These are phyloP conservation scores for Ophiobolus disseminans DNA, from an alignment of 2,329 filamentous ascomycete species.

Conservation along the genomic window DNA sequence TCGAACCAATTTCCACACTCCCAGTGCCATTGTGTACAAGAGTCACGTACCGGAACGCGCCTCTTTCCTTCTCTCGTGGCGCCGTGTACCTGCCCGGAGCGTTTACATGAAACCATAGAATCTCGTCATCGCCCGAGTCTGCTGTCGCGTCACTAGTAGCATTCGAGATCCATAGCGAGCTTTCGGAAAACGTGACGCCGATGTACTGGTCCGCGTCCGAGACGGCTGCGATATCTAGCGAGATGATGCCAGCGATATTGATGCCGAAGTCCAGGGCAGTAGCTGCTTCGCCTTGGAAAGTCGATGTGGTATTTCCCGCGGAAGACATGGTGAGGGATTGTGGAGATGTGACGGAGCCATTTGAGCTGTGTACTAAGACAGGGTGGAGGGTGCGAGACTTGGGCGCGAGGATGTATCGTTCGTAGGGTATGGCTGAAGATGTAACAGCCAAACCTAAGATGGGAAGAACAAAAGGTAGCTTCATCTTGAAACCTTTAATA, in stretches of 20 bases:
- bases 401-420: slow-evolving; percentile 53
- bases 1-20: slow-evolving; percentile 45
- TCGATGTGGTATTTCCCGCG: slow-evolving; percentile 34
- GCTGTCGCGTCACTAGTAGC: slow-evolving; percentile 56
- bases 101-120: slow-evolving; percentile 56
- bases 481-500: slow-evolving; percentile 6
- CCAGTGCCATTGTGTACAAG: slow-evolving; percentile 54
- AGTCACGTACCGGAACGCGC: slow-evolving; percentile 57
- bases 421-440: slow-evolving; percentile 34
- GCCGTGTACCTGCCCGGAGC: slow-evolving; percentile 52
- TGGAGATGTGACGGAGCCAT: slow-evolving; percentile 49
- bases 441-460: slow-evolving; percentile 2
- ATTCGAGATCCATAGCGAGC: slow-evolving; percentile 58
- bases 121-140: slow-evolving; percentile 56
- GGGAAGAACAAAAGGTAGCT: background rate
- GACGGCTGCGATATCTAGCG: slow-evolving; percentile 43
- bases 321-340: slow-evolving; percentile 35
- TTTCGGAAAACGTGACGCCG: slow-evolving; percentile 53
- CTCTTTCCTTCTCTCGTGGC: slow-evolving; percentile 51
- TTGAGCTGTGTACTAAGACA: slow-evolving; percentile 47
- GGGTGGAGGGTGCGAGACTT: slow-evolving; percentile 41
- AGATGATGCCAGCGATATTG: slow-evolving; percentile 53
- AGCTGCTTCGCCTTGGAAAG: slow-evolving; percentile 47
- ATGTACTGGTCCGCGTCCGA: slow-evolving; percentile 49
- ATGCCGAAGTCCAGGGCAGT: slow-evolving; percentile 53